Conservation (phyloP, 176 grass and related monocot species). For the Ananas comosus region DNA sequence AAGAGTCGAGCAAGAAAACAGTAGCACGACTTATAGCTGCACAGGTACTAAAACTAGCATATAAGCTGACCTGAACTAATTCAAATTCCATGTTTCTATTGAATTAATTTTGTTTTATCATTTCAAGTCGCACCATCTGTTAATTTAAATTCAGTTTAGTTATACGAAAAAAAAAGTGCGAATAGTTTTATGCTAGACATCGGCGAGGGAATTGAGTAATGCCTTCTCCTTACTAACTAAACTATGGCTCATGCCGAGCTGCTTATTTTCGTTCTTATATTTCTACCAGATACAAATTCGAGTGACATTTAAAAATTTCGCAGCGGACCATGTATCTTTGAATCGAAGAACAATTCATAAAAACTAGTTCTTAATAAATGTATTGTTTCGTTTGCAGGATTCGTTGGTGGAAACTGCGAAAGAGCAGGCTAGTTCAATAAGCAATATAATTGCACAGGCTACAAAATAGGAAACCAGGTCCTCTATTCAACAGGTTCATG, state of each 20-base stretch:
- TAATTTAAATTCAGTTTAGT: too few species aligned
- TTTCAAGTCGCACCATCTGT: too few species aligned
- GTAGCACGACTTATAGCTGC: conserved; percentile 87
- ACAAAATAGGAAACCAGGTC: conserved; percentile 36
- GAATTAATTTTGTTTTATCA: too few species aligned
- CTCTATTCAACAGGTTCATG: neutral
- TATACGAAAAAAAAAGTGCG: too few species aligned
- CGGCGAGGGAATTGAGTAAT: too few species aligned
- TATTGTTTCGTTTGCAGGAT: conserved; percentile 30
- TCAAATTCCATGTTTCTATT: neutral
- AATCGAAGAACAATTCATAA: neutral
- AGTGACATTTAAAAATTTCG: neutral
- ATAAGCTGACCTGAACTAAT: neutral
- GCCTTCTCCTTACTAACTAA: too few species aligned
- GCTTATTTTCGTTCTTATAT: too few species aligned
- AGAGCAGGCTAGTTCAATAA: conserved; percentile 72
- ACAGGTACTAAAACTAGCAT: conserved; percentile 40
- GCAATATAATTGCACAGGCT: conserved; percentile 74
- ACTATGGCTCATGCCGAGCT: too few species aligned
- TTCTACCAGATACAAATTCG: too few species aligned
- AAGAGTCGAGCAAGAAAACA: conserved; percentile 97
- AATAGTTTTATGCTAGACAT: too few species aligned
- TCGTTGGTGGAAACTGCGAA: conserved; percentile 77
- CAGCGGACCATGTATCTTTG: neutral
- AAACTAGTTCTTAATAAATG: neutral